Base-by-base conservation (phyloP, 164 flowering plant species). In the Nelumbo lutea region DNA sequence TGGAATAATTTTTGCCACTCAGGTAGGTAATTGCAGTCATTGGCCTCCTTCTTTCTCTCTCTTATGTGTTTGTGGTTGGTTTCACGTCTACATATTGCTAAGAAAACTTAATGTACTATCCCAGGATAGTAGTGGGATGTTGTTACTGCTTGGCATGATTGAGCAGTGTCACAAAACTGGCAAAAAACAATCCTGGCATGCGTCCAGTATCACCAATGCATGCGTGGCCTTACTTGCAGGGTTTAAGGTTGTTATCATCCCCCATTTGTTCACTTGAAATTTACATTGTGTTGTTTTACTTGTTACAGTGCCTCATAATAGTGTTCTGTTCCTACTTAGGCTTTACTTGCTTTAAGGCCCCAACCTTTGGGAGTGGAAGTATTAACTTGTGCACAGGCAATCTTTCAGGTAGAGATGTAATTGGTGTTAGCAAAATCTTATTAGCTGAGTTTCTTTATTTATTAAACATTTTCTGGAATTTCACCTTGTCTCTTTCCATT, bases 191-290 rank as follows among this genome's bases (percentile, higher is more conserved):
- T 58, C 84, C 46, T 90, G 97, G 93, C 98, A 81, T 77, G 77
- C 80, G 51, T 79, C 86, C 62, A 85, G 84, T 78, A 75, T 89
- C 50, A 90, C 94, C 67, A 95, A 93, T 79, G 86, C 86, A 62
- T 95, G 99, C 76, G 97, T 89, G 64, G 98, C 88, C 15, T 76
- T 95, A 66, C 91, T 95, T 68, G 77, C 97, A 72, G 97, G 94
- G 52, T 77, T 95, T 47, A 95, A 95, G 98, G 99, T 93, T 46
- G 52, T 77, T 41, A 42, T 58, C 13, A 11, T 38, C 48, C 9
- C 72, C 15, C 0, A 50, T 38, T 57, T n/a, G 65, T 73, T 13
- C 64, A 41, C 56, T 42, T 59, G 63, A 39, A 10, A 48, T n/a
- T 27, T 40, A 11, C 13, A 72, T 47, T 69, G 42, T 42, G 11